Percentiles rank a stretch among this genome's conserved stretches.
Evolutionary conservation across 257 asterid species (phyloP).

Genomic region (Prunella vulgaris): DNA sequence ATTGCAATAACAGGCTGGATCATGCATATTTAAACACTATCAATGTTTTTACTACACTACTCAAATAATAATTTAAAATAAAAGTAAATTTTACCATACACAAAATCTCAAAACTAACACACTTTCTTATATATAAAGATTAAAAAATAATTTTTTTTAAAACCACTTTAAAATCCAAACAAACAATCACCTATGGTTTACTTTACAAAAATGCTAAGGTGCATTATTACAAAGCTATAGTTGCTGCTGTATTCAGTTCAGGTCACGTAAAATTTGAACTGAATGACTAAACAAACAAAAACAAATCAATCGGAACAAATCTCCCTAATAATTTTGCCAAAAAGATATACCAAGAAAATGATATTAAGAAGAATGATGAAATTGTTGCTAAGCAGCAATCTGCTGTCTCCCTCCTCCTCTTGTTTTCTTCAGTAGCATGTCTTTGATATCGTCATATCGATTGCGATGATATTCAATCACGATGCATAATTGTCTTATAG

Average conservation of each 20-base stretch:
- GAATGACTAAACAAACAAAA: not conserved
- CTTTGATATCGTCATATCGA: constrained; percentile 60
- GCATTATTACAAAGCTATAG: not conserved
- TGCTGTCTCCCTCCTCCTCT: constrained; percentile 43
- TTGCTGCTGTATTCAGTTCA: not conserved
- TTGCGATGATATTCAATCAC: constrained; percentile 75
- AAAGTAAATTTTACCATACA: too few relatives aligned
- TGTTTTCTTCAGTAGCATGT: constrained; percentile 37
- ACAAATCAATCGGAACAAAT: not conserved
- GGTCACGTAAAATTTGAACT: not conserved
- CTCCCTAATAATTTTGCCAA: not conserved
- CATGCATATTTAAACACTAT: too few relatives aligned
- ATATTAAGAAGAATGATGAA: not conserved
- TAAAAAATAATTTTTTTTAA: too few relatives aligned
- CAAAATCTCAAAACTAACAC: too few relatives aligned
- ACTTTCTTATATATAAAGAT: too few relatives aligned
- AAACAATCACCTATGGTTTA: not conserved
- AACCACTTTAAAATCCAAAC: too few relatives aligned
- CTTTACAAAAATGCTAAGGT: not conserved
- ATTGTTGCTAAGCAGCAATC: constrained; percentile 25
- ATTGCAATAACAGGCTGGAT: too few relatives aligned
- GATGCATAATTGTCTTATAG: constrained; percentile 68
- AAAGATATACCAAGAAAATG: not conserved
- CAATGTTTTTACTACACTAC: too few relatives aligned
- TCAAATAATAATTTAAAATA: too few relatives aligned